A percentile compares a stretch with the other conserved stretches of the same genome.
Conservation (phyloP, 176 grass and related monocot species). For the Tillandsia leiboldiana region DNA sequence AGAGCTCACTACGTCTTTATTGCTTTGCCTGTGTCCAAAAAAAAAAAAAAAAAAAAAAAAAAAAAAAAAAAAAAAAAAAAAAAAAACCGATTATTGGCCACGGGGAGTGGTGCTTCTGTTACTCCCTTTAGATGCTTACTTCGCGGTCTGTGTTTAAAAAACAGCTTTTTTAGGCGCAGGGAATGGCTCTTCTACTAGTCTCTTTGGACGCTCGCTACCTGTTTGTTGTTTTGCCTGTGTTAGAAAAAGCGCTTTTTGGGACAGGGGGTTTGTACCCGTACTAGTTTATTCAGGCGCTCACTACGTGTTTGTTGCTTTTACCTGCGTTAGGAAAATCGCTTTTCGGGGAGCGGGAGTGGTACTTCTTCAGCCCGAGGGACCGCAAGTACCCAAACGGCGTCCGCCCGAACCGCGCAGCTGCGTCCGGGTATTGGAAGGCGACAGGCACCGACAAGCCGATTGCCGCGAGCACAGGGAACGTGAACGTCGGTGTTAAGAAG, state of each 20-base stretch:
- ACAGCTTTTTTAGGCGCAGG: too few species aligned
- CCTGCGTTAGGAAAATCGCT: constrained; percentile 15
- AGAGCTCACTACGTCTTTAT: background rate
- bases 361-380: constrained; percentile 58
- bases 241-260: too few species aligned
- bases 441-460: constrained; percentile 59
- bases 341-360: constrained; percentile 66
- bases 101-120: too few species aligned
- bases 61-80: too few species aligned
- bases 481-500: constrained; percentile 54
- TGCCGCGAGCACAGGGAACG: background rate
- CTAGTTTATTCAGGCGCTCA: background rate
- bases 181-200: too few species aligned
- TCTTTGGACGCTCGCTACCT: too few species aligned
- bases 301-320: background rate
- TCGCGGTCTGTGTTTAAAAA: too few species aligned
- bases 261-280: background rate
- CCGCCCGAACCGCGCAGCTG: constrained; percentile 53
- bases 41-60: too few species aligned
- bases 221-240: too few species aligned
- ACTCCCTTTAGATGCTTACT: too few species aligned
- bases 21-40: constrained; percentile 4
- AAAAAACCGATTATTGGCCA: too few species aligned
- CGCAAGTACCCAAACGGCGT: constrained; percentile 62
- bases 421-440: constrained; percentile 55